Evolutionary conservation across 352 stramenopile species (phyloP).

Genomic region (Globisporangium spinosum): DNA sequence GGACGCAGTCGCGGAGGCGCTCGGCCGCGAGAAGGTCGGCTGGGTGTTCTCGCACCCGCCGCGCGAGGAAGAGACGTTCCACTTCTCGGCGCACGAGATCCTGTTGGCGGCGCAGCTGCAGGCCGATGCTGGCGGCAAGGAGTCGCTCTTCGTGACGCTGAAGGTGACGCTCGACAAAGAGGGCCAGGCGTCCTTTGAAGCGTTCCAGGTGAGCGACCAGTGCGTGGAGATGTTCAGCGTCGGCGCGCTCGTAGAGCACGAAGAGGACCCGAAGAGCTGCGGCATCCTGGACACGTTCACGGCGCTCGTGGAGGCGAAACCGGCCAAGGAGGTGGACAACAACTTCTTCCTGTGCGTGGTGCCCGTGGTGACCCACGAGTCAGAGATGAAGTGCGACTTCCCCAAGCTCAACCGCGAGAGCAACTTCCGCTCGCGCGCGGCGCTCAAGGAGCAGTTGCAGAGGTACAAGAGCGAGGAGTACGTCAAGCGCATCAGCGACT

Average conservation of each 20-base stretch:
- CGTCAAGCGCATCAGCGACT: constrained; percentile 93
- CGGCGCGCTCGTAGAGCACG: constrained; percentile 88
- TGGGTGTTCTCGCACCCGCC: constrained; percentile 98
- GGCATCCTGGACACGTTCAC: constrained; percentile 96
- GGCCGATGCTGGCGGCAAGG: constrained; percentile 91
- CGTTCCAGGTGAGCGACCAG: constrained; percentile 96
- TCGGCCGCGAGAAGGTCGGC: constrained; percentile 92
- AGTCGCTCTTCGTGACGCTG: constrained; percentile 95
- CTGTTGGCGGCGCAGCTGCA: constrained; percentile 95
- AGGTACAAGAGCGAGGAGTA: constrained; percentile 56
- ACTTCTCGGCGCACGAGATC: constrained; percentile 89
- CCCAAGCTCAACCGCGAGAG: constrained; percentile 91
- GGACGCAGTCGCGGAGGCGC: constrained; percentile 78
- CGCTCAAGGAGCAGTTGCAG: constrained; percentile 92
- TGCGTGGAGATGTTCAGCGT: constrained; percentile 98
- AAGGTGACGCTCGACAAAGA: constrained; percentile 93
- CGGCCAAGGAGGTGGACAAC: constrained; percentile 90
- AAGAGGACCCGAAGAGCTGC: constrained; percentile 88
- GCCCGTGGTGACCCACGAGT: constrained; percentile 94
- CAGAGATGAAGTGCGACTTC: constrained; percentile 91
- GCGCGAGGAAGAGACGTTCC: constrained; percentile 92
- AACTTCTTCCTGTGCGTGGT: constrained; percentile 98
- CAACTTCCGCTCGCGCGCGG: constrained; percentile 74
- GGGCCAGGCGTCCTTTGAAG: constrained; percentile 93
- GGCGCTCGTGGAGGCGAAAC: constrained; percentile 95